Conservation (phyloP, 805 yeast genomes). For the Candida yuanshanica region DNA sequence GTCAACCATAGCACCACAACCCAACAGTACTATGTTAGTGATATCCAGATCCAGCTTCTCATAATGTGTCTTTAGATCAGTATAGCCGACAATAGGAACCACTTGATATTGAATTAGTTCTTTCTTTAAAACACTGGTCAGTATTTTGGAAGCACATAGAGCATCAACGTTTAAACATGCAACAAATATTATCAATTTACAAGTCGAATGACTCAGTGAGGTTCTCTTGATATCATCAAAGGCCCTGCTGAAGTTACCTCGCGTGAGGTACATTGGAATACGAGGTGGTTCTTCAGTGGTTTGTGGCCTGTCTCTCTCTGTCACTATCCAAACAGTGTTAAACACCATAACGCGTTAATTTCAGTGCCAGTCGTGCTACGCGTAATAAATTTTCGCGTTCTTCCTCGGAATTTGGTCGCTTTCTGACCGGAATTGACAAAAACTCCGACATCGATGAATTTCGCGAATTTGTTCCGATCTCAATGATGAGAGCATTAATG, state of each 20-base stretch:
- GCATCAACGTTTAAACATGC: slow-evolving; percentile 91
- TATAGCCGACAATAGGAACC: slow-evolving; percentile 89
- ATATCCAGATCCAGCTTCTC: slow-evolving; percentile 65
- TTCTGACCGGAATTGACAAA: too few relatives aligned
- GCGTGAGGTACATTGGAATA: slow-evolving; percentile 76
- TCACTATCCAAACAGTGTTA: too few relatives aligned
- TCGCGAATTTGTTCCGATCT: too few relatives aligned
- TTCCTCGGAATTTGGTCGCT: too few relatives aligned
- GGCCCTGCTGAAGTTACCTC: slow-evolving; percentile 59
- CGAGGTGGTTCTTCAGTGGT: background rate
- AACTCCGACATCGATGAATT: too few relatives aligned
- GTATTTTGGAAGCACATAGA: slow-evolving; percentile 77
- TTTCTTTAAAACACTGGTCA: slow-evolving; percentile 64
- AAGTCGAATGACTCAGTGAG: slow-evolving; percentile 89
- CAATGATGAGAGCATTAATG: too few relatives aligned
- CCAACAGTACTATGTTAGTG: slow-evolving; percentile 69
- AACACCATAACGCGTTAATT: background rate
- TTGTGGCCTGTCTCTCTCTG: background rate
- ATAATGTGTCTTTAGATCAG: slow-evolving; percentile 66
- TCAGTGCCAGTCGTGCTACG: background rate
- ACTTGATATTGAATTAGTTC: slow-evolving; percentile 83
- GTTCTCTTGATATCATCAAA: slow-evolving; percentile 63
- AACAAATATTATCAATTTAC: slow-evolving; percentile 72
- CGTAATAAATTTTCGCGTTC: too few relatives aligned
- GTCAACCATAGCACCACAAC: slow-evolving; percentile 93